Percentiles rank a stretch among this genome's conserved stretches.
These are phyloP conservation scores for Zalaria sp. DNA, from an alignment of 2,329 filamentous ascomycete species.

Conservation along the genomic window DNA sequence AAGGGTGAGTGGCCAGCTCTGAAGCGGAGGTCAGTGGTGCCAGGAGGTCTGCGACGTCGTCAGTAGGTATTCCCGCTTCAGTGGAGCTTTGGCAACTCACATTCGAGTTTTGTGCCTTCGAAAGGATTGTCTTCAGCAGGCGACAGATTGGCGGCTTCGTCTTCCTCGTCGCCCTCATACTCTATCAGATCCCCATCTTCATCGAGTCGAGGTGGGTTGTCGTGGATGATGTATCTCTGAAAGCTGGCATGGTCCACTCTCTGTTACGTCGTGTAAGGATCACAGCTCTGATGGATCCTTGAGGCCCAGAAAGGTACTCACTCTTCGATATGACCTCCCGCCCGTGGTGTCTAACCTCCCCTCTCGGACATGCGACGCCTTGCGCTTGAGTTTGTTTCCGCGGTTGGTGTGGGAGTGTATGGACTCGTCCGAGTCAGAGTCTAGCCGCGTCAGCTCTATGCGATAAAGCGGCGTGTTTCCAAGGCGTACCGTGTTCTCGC, in stretches of 20 bases:
- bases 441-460: constrained; percentile 27
- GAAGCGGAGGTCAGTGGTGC: constrained; percentile 62
- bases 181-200: constrained; percentile 48
- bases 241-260: constrained; percentile 61
- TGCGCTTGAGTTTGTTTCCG: constrained; percentile 66
- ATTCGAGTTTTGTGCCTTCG: constrained; percentile 50
- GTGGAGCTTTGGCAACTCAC: constrained; percentile 30
- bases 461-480: background rate
- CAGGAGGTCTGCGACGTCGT: constrained; percentile 45
- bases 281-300: constrained; percentile 9
- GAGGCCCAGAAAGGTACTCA: constrained; percentile 20
- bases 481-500: constrained; percentile 42
- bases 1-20: constrained; percentile 61
- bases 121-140: constrained; percentile 59
- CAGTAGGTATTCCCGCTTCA: constrained; percentile 11
- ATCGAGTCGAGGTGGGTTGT: constrained; percentile 59
- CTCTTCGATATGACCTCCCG: constrained; percentile 59
- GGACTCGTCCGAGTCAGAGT: constrained; percentile 64
- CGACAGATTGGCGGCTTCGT: constrained; percentile 48
- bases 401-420: constrained; percentile 59
- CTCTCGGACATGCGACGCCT: constrained; percentile 55
- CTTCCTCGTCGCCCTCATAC: constrained; percentile 44
- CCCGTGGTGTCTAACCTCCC: constrained; percentile 54
- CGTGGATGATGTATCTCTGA: constrained; percentile 56
- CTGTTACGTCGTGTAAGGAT: constrained; percentile 26